Conservation (phyloP, 306 rosid genomes). For the Quercus wislizeni region DNA sequence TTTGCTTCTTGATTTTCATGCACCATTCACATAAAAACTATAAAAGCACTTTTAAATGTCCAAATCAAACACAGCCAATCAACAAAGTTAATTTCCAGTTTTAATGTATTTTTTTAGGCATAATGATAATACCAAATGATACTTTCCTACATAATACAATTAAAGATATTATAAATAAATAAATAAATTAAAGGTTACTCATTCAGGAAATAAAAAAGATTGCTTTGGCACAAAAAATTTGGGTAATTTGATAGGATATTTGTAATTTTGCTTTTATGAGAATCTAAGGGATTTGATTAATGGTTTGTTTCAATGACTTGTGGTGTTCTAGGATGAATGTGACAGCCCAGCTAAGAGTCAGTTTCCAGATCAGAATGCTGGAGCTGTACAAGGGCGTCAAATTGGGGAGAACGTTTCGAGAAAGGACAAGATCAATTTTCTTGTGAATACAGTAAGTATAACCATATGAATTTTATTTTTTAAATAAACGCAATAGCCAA, state of each 20-base stretch:
- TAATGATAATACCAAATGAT: too few species aligned
- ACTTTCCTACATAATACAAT: too few species aligned
- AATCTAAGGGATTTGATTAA: not conserved
- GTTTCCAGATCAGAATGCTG: constrained; percentile 22
- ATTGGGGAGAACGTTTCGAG: constrained; percentile 43
- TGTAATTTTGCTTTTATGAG: not conserved
- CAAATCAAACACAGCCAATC: too few species aligned
- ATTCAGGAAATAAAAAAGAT: too few species aligned
- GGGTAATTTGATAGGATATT: not conserved
- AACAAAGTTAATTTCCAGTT: too few species aligned
- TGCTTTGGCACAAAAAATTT: not conserved
- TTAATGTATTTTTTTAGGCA: too few species aligned
- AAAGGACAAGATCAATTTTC: constrained; percentile 37
- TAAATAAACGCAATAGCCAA: not conserved
- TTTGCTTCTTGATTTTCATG: too few species aligned
- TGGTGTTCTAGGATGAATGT: constrained; percentile 26
- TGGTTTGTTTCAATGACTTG: not conserved
- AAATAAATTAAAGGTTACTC: too few species aligned
- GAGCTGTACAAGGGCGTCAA: constrained; percentile 23
- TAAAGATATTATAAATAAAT: too few species aligned
- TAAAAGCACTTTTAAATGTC: too few species aligned
- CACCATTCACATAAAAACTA: too few species aligned
- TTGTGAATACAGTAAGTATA: constrained; percentile 40
- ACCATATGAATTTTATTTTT: not conserved
- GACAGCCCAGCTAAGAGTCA: constrained; percentile 16